Percentiles rank a stretch among this genome's conserved stretches.
Evolutionary conservation across 257 asterid genomes (phyloP).

Genomic region (Lycium ferocissimum): DNA sequence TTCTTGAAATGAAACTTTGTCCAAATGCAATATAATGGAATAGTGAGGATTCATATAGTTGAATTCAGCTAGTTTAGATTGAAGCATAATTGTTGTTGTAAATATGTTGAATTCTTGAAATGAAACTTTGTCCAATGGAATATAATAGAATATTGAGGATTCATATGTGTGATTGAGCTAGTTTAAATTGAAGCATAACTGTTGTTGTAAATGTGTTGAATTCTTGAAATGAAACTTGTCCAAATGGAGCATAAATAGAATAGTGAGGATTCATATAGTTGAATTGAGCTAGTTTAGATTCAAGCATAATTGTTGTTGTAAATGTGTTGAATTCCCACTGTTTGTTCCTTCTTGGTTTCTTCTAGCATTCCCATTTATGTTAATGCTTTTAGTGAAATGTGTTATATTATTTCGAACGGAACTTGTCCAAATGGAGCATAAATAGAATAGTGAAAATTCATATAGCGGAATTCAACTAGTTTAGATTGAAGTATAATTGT

Average conservation of each 20-base stretch:
- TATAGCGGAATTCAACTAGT: background rate
- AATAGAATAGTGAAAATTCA: background rate
- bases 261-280: background rate
- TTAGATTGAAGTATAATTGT: background rate
- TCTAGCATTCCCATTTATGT: background rate
- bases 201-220: background rate
- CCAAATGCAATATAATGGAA: background rate
- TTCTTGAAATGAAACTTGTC: background rate
- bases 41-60: background rate
- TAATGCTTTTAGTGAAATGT: background rate
- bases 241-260: background rate
- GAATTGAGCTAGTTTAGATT: background rate
- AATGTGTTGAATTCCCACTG: background rate
- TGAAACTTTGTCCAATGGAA: background rate
- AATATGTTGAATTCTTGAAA: background rate
- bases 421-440: background rate
- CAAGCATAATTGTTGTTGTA: background rate
- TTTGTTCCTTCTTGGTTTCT: background rate
- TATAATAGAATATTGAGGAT: background rate
- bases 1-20: background rate
- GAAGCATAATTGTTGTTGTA: background rate
- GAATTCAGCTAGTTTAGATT: background rate
- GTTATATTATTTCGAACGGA: background rate
- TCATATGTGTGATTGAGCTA: no score
- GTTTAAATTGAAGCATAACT: no score